Conservation (phyloP, 495 filamentous ascomycete species). For the Astrothelium subdiscretum region DNA sequence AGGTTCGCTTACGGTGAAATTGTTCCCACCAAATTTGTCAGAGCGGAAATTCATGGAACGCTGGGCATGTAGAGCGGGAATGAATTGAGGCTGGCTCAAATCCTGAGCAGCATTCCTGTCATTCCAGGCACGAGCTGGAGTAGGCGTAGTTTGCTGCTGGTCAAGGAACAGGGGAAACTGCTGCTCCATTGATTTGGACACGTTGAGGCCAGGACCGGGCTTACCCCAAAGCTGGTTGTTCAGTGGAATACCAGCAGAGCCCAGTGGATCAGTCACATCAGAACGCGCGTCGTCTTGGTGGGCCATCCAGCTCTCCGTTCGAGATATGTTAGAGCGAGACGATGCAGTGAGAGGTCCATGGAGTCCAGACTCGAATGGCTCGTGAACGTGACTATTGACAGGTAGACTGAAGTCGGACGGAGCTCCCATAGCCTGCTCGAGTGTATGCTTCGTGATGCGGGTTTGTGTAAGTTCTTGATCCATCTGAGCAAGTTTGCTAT, state of each 20-base stretch:
- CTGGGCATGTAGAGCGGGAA: conserved; percentile 12
- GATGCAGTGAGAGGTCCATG: background rate
- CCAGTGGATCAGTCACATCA: background rate
- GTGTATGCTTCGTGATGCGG: conserved; percentile 61
- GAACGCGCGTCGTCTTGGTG: background rate
- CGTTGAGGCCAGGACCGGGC: background rate
- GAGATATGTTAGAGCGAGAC: background rate
- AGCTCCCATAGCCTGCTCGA: conserved; percentile 62
- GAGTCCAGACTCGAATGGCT: background rate
- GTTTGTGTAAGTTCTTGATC: conserved; percentile 74
- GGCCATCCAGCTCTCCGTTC: background rate
- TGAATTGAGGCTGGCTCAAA: background rate
- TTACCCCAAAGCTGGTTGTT: background rate
- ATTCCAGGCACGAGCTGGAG: background rate
- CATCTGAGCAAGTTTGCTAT: conserved; percentile 67
- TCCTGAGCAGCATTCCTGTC: background rate
- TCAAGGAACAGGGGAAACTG: background rate
- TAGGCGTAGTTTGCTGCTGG: background rate
- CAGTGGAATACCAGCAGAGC: background rate
- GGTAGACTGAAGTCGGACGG: background rate
- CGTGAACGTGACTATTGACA: background rate
- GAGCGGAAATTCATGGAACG: conserved; percentile 4
- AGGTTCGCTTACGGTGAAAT: conserved; percentile 26
- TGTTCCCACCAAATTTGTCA: conserved; percentile 24
- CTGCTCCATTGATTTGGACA: background rate